Base-by-base conservation (phyloP, 345 rosid species). In the Gossypioides kirkii region DNA sequence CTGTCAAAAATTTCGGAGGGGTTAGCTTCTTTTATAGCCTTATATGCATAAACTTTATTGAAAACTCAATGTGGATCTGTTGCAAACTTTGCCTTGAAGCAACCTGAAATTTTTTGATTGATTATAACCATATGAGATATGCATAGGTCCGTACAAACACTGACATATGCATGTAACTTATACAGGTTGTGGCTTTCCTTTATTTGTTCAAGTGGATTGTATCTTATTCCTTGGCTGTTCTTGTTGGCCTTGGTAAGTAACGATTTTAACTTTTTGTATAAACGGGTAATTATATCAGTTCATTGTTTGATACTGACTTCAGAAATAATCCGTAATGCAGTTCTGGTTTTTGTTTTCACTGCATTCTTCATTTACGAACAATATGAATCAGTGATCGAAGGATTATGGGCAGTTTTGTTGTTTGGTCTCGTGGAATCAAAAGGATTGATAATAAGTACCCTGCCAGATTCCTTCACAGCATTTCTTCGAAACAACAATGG, bases 331-430 rank as follows among this genome's bases (percentile, higher is more conserved):
- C 6, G 10, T 2, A 50, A 77, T 79, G 88, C 92, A 94, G 98
- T 79, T 17, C 79, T 94, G 69, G 82, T 86, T 25, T 80, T 88
- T 64, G 77, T 86, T 13, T 92, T 92, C 82, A 94, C 97, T 1
- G 87, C 77, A 61, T 92, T 94, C 88, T 90, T 90, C 69, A 64
- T 86, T 62, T 90, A 90, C 46, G 95, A 94, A 82, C 97, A 92
- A 86, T 85, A 90, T 43, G 97, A 92, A 82, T 53, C 69, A 3
- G 95, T 87, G 84, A 69, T 92, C 2, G 85, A 89, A 73, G 88
- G 86, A 58, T 20, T 86, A 59, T 77, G 81, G 4, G 61, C 59
- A 79, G 25, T 83, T 67, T 70, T 88, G 26, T 9, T 49, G 6
- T 65, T 42, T 32, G 45, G 80, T 79, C 32, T 71, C 41, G 75